A percentile compares a stretch with the other conserved stretches of the same genome.
These are phyloP conservation scores for Rhynchospora pubera DNA, from an alignment of 176 grass and related monocot genomes.

Conservation along the genomic window DNA sequence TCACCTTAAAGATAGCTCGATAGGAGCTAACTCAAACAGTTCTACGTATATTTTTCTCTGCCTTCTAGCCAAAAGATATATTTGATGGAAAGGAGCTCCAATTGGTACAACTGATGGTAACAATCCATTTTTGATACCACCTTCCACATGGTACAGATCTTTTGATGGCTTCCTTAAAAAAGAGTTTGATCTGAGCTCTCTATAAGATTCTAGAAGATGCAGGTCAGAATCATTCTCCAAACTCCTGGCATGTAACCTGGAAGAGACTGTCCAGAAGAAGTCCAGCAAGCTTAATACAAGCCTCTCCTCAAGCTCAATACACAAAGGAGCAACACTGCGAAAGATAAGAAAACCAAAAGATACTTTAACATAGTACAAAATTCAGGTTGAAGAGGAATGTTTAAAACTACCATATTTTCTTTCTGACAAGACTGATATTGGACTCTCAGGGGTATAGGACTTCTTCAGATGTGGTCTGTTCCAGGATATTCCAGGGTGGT, in stretches of 20 bases:
- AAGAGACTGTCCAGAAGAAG: slow-evolving; percentile 63
- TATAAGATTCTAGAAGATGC: slow-evolving; percentile 35
- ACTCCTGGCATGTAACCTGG: slow-evolving; percentile 57
- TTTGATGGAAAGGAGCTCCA: slow-evolving; percentile 93
- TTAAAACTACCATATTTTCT: background rate
- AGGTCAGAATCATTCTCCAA: slow-evolving; percentile 55
- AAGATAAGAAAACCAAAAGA: slow-evolving; percentile 13
- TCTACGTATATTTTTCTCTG: slow-evolving; percentile 90
- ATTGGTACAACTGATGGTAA: slow-evolving; percentile 75
- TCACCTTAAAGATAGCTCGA: slow-evolving; percentile 83
- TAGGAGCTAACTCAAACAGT: slow-evolving; percentile 67
- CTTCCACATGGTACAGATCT: slow-evolving; percentile 19
- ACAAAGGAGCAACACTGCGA: slow-evolving; percentile 74
- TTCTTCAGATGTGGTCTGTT: background rate
- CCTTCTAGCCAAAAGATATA: slow-evolving; percentile 85
- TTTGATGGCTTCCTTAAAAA: slow-evolving; percentile 32
- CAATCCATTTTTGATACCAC: slow-evolving; percentile 33
- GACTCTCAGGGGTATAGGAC: background rate
- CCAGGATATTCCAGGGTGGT: background rate
- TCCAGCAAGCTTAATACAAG: slow-evolving; percentile 83
- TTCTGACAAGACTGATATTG: background rate
- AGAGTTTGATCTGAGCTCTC: slow-evolving; percentile 37
- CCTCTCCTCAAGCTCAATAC: slow-evolving; percentile 90
- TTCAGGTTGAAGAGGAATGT: background rate
- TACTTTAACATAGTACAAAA: background rate